Conservation (phyloP, 163 green algal species). For the Chlamydomonas reinhardtii region DNA sequence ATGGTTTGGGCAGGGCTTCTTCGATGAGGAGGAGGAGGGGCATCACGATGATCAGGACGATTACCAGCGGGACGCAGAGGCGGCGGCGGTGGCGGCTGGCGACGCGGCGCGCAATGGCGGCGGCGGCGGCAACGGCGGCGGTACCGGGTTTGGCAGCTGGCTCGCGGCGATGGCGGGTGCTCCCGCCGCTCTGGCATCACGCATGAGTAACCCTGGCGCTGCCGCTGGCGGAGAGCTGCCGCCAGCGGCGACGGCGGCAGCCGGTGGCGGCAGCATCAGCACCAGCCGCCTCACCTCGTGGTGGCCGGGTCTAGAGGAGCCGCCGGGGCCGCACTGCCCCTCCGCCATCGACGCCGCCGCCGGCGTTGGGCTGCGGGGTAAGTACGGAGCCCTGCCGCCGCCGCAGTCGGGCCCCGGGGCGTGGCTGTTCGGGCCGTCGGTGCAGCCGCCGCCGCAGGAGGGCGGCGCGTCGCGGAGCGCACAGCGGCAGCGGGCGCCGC, state of each 20-base stretch:
- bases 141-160: constrained; percentile 20
- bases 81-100: background rate
- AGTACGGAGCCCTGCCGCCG: constrained; percentile 26
- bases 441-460: background rate
- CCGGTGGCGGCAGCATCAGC: background rate
- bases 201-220: no score
- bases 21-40: constrained; percentile 14
- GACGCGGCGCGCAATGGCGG: background rate
- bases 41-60: background rate
- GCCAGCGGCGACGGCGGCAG: background rate
- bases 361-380: constrained; percentile 1
- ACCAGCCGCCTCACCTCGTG: constrained; percentile 19
- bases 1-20: constrained; percentile 45
- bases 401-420: background rate
- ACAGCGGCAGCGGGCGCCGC: background rate
- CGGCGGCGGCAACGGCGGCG: background rate
- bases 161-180: constrained; percentile 8
- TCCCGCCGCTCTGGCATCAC: no score
- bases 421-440: background rate
- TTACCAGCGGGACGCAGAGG: background rate
- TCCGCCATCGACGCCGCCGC: background rate
- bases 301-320: constrained; percentile 41
- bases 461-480: no score
- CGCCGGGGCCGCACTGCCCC: constrained; percentile 17
- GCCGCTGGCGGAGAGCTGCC: no score